Base-by-base conservation (phyloP, 352 stramenopile genomes). In the Pythium sp. region DNA sequence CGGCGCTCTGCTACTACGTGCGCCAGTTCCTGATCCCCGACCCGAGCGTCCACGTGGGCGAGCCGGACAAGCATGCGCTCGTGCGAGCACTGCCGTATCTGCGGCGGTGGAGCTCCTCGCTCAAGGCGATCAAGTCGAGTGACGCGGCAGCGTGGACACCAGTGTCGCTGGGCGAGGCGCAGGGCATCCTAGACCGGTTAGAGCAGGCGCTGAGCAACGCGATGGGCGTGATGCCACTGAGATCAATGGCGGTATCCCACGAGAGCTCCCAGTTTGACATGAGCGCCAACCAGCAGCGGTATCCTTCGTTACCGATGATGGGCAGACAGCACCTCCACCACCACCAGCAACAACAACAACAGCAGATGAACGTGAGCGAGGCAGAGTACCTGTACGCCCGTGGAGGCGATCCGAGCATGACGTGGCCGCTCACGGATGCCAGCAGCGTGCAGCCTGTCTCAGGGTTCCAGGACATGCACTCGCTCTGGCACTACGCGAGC, bases 1-100 rank as follows among this genome's bases (percentile, higher is more conserved):
- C 80, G 9, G 75, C 78, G 0, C 51, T 94, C 18, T 82, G 76
- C 36, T 77, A 75, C 61, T 94, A 90, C 64, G 75, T 89, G 36
- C 80, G 81, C 2, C 76, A 87, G 46, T 74, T 92, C 9, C 68
- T 79, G 15, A 68, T 81, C 51, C 64, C 74, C n/a, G 77, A 82
- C 36, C 70, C 51, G 67, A 76, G 63, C 34, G 69, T 69, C 46
- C 58, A 54, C 9, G 69, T 92, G 8, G 72, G 67, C 22, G 79
- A 84, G 32, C 64, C 81, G 12, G 86, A 94, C 46, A 78, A 74
- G 46, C 80, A 79, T 18, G 79, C 78, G 1, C 74, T 94, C 46
- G 63, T 73, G 11, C 71, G 70, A 12, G 76, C 81, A 1, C 65
- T 94, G 64, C 78, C 80, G 28, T 67, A 80, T 1, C 57, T 94